A percentile compares a stretch with the other conserved stretches of the same genome.
Conservation (phyloP, 2,329 filamentous ascomycete species). For the Trichothecium roseum region DNA sequence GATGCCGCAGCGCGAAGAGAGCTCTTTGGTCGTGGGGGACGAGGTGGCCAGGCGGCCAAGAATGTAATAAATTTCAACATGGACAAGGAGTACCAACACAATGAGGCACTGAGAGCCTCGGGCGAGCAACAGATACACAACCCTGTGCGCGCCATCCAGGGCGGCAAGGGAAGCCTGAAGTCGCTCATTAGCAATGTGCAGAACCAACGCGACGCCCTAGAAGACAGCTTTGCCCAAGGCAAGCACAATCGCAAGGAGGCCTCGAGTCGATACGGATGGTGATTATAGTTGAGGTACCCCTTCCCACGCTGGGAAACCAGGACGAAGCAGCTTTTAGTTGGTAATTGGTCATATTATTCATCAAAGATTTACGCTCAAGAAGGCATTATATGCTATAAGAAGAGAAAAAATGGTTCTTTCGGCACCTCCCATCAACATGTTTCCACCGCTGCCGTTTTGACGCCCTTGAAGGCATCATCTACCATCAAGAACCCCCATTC, state of each 20-base stretch:
- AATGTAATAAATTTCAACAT: slow-evolving; percentile 81
- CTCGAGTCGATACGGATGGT: slow-evolving; percentile 76
- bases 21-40: slow-evolving; percentile 64
- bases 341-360: too few relatives aligned
- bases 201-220: slow-evolving; percentile 74
- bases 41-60: slow-evolving; percentile 25
- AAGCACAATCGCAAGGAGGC: slow-evolving; percentile 73
- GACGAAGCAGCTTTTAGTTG: not conserved
- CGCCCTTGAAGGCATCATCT: slow-evolving; percentile 30
- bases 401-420: slow-evolving; percentile 1
- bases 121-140: slow-evolving; percentile 68
- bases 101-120: slow-evolving; percentile 62
- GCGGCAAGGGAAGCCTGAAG: slow-evolving; percentile 74
- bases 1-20: slow-evolving; percentile 68
- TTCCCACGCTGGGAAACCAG: not conserved
- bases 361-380: not conserved
- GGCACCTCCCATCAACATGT: slow-evolving; percentile 29
- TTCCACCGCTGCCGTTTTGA: slow-evolving; percentile 39
- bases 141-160: slow-evolving; percentile 74
- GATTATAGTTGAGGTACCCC: slow-evolving; percentile 7
- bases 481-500: slow-evolving; percentile 54
- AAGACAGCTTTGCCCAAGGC: slow-evolving; percentile 83
- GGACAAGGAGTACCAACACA: slow-evolving; percentile 75
- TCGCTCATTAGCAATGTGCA: slow-evolving; percentile 78
- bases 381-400: slow-evolving; percentile 1